These are phyloP conservation scores for Nakazawaea peltata DNA, from an alignment of 805 yeast genomes.

Conservation along the genomic window DNA sequence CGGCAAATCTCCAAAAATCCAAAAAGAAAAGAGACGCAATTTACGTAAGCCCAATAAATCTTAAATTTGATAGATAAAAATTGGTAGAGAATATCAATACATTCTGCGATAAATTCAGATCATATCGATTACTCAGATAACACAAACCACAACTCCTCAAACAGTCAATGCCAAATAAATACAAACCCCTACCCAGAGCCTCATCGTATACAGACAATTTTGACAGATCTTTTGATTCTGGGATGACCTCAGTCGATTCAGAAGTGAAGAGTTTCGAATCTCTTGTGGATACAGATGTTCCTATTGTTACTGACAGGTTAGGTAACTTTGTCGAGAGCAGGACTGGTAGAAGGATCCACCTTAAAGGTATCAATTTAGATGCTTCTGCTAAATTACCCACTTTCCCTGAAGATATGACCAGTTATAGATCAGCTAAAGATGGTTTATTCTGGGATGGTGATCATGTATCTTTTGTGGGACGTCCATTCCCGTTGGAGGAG, in stretches of 20 bases:
- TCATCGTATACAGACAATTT: neutral
- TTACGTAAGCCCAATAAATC: too few species aligned
- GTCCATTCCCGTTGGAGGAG: conserved; percentile 73
- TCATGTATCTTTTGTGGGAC: conserved; percentile 69
- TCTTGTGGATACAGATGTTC: conserved; percentile 1
- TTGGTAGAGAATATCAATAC: too few species aligned
- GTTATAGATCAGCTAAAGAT: conserved; percentile 27
- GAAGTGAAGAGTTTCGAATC: conserved; percentile 1
- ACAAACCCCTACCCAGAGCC: neutral
- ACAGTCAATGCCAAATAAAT: neutral
- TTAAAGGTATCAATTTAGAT: conserved; percentile 80
- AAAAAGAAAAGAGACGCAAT: too few species aligned
- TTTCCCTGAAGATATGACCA: conserved; percentile 37
- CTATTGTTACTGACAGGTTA: conserved; percentile 24
- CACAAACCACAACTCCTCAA: too few species aligned
- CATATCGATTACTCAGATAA: too few species aligned
- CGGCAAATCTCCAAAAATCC: too few species aligned
- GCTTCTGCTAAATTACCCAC: conserved; percentile 66
- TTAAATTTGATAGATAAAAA: too few species aligned
- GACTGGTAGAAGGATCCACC: conserved; percentile 49
- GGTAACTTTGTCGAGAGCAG: conserved; percentile 51
- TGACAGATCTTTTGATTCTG: neutral
- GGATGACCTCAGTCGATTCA: too few species aligned
- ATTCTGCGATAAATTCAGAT: too few species aligned
- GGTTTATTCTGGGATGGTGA: conserved; percentile 63